Evolutionary conservation across 345 rosid genomes (phyloP).

Genomic region (Anacardium occidentale): DNA sequence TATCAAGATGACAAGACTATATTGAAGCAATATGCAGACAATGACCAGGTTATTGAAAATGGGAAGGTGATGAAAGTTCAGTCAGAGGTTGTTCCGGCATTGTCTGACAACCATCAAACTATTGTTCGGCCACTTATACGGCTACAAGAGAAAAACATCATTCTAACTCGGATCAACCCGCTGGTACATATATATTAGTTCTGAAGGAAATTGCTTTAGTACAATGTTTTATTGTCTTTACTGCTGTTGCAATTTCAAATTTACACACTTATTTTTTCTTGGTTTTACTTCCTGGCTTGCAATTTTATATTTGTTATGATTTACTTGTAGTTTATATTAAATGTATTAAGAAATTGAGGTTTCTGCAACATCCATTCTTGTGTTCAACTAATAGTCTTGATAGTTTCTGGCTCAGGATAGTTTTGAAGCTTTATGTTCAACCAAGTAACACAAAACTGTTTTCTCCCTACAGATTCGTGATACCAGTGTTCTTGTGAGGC

Average conservation of each 20-base stretch:
- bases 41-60: constrained; percentile 87
- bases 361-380: neutral
- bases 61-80: constrained; percentile 79
- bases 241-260: neutral
- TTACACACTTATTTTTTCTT: neutral
- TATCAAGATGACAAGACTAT: constrained; percentile 88
- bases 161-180: constrained; percentile 95
- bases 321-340: neutral
- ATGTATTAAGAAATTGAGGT: neutral
- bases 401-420: constrained; percentile 1
- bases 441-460: constrained; percentile 4
- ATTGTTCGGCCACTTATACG: constrained; percentile 86
- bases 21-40: constrained; percentile 87
- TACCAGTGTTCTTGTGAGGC: constrained; percentile 97
- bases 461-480: constrained; percentile 68
- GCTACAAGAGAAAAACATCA: constrained; percentile 80
- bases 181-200: constrained; percentile 46
- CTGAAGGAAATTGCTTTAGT: neutral
- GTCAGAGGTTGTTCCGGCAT: constrained; percentile 74
- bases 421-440: constrained; percentile 1
- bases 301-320: neutral
- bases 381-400: neutral
- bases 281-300: neutral
- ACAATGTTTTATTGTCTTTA: neutral
- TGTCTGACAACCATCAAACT: constrained; percentile 74